A percentile compares a stretch with the other conserved stretches of the same genome.
Evolutionary conservation across 352 stramenopile genomes (phyloP).

Genomic region (Pythium dissimile): DNA sequence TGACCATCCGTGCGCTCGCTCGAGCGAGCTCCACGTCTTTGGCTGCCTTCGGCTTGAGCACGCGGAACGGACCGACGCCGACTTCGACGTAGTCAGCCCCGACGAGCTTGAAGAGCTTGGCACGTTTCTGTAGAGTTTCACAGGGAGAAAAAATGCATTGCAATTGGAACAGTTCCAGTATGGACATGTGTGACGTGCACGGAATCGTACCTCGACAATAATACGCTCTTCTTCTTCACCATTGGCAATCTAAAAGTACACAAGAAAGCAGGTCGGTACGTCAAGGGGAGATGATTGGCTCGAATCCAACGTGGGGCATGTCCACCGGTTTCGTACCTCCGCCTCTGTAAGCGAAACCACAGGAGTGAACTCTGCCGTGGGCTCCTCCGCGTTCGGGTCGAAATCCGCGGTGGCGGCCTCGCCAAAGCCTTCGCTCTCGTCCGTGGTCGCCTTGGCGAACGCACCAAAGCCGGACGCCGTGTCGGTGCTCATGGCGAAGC

Average conservation of each 20-base stretch:
- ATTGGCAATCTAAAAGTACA: conserved; percentile 43
- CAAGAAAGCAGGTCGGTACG: background rate
- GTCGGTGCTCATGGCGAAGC: background rate
- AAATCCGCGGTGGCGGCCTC: conserved; percentile 42
- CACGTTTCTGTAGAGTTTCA: conserved; percentile 61
- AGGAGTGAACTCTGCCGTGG: conserved; percentile 31
- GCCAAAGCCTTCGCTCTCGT: conserved; percentile 20
- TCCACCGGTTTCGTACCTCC: conserved; percentile 43
- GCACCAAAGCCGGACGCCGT: conserved; percentile 18
- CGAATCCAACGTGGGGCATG: too few relatives aligned
- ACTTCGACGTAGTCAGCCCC: conserved; percentile 75
- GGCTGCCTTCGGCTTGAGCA: conserved; percentile 48
- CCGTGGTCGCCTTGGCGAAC: conserved; percentile 11
- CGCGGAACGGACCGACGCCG: conserved; percentile 62
- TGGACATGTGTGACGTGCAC: background rate
- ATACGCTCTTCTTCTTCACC: conserved; percentile 72
- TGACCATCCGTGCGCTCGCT: conserved; percentile 58
- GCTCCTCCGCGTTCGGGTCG: conserved; percentile 35
- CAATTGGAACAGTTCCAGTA: background rate
- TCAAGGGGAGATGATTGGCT: too few relatives aligned
- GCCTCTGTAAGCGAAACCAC: conserved; percentile 60
- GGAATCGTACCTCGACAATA: conserved; percentile 51
- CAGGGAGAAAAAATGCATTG: background rate
- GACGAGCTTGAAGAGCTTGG: conserved; percentile 79
- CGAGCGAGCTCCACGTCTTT: conserved; percentile 35